Base-by-base conservation (phyloP, 441 rosid species). In the Eruca vesicaria region DNA sequence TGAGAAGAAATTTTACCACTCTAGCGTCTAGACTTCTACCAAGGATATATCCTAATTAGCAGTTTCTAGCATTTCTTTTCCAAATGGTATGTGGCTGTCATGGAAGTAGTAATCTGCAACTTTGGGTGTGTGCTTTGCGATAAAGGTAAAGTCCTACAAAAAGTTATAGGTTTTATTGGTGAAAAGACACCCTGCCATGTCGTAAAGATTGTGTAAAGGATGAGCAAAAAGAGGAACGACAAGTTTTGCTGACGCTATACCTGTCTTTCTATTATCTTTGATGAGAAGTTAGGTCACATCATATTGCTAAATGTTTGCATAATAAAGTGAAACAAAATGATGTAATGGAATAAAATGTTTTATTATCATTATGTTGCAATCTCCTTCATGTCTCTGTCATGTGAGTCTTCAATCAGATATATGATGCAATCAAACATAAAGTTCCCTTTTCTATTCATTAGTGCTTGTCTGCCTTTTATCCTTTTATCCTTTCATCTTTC, bases 141-240 rank as follows among this genome's bases (percentile, higher is more conserved):
- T 66, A 78, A 78, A 78, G 81, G 38, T 72, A 67, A 77, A 77
- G 74, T 60, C 64, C 18, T 48, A 33, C 16, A 12, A 26, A 77
- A 66, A 71, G 61, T 38, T 50, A n/a, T n/a, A n/a, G n/a, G 29
- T 66, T 72, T 29, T 66, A 20, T 28, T 71, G 72, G 52, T 72
- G 80, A 77, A 71, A 71, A 71, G 69, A 20, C 63, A 66, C 48
- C 2, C 56, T 77, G 73, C 80, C 77, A 66, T 77, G 71, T 77
- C 68, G 63, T 59, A 77, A 77, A 76, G 80, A 32, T 69, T 69
- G 64, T 68, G 55, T 19, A 68, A 59, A 72, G 73, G 69, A 16
- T 55, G 77, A 66, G 66, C 60, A 21, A 48, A 66, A 66, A 52
- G 73, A 28, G 36, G 69, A 62, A 70, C 55, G 56, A 77, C 63